Evolutionary conservation across 768 basidiomycete species (phyloP), one percentile per base, ranked within the genome.

Genomic region (Pleurotus tuber-regium): DNA sequence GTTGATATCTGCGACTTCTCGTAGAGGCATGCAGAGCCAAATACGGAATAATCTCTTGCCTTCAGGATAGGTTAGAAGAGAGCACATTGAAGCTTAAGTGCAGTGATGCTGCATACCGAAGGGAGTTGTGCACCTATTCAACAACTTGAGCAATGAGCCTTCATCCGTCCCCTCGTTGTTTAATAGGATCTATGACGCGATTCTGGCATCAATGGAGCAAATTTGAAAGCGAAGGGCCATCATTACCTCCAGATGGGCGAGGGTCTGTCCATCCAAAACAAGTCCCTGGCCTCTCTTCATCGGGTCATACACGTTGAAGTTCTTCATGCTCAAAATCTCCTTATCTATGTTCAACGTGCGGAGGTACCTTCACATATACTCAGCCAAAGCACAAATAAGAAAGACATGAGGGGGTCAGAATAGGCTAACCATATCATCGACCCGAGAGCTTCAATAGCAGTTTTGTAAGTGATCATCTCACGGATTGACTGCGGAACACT

Each of bases 301-400:
- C 0, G 97, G 97, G 66, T 98, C 93, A 62, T 96, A 97, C 31
- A 97, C 77, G 59, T 98, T 95, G 78, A 99, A 99, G 64, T 98
- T 98, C 71, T 84, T 89, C 87, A 97, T 94, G 50, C 86, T 90
- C 61, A 99, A 67, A 50, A 99, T 84, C 57, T 98, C 95, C 63
- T 92, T 89, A 71, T 95, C 96, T 56, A 98, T 92, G 63, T 98
- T 98, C 33, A 99, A 78, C 54, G 92, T 90, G 30, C 89, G 84
- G 11, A 98, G 80, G 64, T 93, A 93, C 83, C 87, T 86, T 50
- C 35, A 26, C 30, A 46, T 42, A 31, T 24, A 21, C 41, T 52
- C 29, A 68, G 25, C 29, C 18, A 41, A 18, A 28, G 28, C 12
- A 48, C n/a, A 26, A 43, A 47, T 30, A 28, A 3, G 14, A 36